These are phyloP conservation scores for Saccharomycopsis schoenii DNA, from an alignment of 805 yeast genomes.

Conservation along the genomic window DNA sequence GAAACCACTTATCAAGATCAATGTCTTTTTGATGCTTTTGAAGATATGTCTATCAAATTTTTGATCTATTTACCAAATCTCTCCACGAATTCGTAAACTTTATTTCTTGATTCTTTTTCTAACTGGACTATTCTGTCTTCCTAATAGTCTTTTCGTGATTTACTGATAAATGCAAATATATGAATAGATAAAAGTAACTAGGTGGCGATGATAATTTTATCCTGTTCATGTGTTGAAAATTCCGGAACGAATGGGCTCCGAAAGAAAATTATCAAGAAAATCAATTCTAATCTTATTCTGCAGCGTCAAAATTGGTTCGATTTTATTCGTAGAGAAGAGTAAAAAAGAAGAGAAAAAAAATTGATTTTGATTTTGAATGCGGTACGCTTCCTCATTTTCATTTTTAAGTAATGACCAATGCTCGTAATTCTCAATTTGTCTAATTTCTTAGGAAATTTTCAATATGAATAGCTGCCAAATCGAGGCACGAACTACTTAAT, in stretches of 20 bases:
- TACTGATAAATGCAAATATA: background rate
- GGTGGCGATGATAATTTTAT: background rate
- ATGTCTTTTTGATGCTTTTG: no score
- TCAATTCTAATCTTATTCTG: background rate
- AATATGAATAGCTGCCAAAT: background rate
- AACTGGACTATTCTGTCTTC: background rate
- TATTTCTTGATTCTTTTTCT: background rate
- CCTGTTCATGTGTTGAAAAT: background rate
- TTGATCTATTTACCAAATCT: background rate
- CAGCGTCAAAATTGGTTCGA: background rate
- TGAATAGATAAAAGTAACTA: background rate
- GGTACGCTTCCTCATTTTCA: no score
- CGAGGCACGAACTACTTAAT: no score
- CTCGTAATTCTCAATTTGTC: background rate
- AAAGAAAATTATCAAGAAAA: background rate
- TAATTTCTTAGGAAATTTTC: background rate
- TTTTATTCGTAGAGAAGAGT: background rate
- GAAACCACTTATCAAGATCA: no score
- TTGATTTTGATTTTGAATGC: background rate
- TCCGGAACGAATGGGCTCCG: background rate
- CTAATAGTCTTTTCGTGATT: background rate
- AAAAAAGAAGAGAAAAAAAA: background rate
- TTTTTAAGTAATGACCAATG: background rate
- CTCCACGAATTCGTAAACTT: background rate
- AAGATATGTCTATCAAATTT: background rate